These are phyloP conservation scores for Grosmannia serpens DNA, from an alignment of 2,329 filamentous ascomycete species.

Conservation along the genomic window DNA sequence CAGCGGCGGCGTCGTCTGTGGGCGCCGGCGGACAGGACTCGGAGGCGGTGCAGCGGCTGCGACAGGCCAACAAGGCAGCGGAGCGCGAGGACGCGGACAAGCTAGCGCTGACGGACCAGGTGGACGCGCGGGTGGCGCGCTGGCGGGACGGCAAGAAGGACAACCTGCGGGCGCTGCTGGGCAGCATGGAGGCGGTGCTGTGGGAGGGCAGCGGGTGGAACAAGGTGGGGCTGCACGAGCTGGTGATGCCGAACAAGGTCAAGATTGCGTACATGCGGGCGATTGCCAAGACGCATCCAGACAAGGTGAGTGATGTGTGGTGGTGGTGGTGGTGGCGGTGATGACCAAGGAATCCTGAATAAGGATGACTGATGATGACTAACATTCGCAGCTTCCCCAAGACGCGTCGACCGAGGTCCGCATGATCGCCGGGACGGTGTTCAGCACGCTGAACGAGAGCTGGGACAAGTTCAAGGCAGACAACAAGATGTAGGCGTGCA, in stretches of 20 bases:
- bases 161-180: conserved; percentile 78
- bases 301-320: conserved; percentile 58
- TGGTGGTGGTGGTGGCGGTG: neutral
- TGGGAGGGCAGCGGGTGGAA: conserved; percentile 95
- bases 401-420: conserved; percentile 53
- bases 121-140: conserved; percentile 64
- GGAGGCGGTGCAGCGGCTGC: conserved; percentile 71
- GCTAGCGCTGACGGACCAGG: conserved; percentile 74
- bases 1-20: neutral
- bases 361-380: neutral
- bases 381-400: conserved; percentile 44
- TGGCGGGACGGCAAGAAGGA: conserved; percentile 92
- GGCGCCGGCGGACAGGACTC: conserved; percentile 25
- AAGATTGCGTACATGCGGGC: conserved; percentile 99
- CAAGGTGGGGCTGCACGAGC: conserved; percentile 86
- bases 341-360: neutral
- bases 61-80: conserved; percentile 74
- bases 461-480: conserved; percentile 65
- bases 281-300: conserved; percentile 95
- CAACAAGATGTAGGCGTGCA: conserved; percentile 43
- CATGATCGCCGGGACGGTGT: conserved; percentile 55
- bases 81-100: conserved; percentile 87
- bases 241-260: conserved; percentile 87
- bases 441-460: conserved; percentile 58
- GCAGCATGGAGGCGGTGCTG: conserved; percentile 76